phyloP scores from a whole-genome alignment of 805 yeast genomes.

The Cyberlindnera japonica region DNA sequence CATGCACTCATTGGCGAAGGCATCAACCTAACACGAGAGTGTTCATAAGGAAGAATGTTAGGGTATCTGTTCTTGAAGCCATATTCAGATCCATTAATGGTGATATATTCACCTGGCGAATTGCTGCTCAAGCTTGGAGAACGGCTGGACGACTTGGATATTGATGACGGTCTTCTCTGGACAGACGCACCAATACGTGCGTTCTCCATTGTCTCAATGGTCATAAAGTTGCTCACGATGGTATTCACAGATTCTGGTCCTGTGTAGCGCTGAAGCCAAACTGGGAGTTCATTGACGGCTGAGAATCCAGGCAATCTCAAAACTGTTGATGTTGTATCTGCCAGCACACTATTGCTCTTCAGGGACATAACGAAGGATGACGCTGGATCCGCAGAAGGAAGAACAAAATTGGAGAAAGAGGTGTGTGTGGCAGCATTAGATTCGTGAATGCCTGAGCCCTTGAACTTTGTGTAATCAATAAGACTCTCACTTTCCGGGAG shows the following conservation, averaged over 20 bases:
- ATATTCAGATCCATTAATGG: constrained; percentile 54
- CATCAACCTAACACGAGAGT: constrained; percentile 36
- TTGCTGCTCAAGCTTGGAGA: constrained; percentile 4
- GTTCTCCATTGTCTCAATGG: constrained; percentile 35
- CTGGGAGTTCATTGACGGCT: constrained; percentile 25
- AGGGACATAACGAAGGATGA: constrained; percentile 23
- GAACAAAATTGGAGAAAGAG: constrained; percentile 18
- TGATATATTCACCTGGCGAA: constrained; percentile 22
- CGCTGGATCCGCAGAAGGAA: constrained; percentile 27
- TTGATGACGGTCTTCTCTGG: constrained; percentile 14
- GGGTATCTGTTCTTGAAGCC: constrained; percentile 77
- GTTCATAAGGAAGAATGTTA: constrained; percentile 73
- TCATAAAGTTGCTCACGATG: constrained; percentile 28
- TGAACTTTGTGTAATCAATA: constrained; percentile 18
- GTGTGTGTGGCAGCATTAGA: neutral
- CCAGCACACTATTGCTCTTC: constrained; percentile 16
- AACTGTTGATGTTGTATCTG: constrained; percentile 10
- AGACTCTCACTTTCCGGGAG: neutral
- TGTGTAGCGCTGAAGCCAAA: constrained; percentile 46
- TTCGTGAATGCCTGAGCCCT: constrained; percentile 2
- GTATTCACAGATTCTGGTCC: constrained; percentile 19
- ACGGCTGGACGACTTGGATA: constrained; percentile 1
- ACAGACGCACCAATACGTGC: constrained; percentile 23
- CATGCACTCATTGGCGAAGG: constrained; percentile 33
- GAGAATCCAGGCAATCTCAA: constrained; percentile 15